These are phyloP conservation scores for Phytophthora pisi DNA, from an alignment of 352 stramenopile species.

Conservation along the genomic window DNA sequence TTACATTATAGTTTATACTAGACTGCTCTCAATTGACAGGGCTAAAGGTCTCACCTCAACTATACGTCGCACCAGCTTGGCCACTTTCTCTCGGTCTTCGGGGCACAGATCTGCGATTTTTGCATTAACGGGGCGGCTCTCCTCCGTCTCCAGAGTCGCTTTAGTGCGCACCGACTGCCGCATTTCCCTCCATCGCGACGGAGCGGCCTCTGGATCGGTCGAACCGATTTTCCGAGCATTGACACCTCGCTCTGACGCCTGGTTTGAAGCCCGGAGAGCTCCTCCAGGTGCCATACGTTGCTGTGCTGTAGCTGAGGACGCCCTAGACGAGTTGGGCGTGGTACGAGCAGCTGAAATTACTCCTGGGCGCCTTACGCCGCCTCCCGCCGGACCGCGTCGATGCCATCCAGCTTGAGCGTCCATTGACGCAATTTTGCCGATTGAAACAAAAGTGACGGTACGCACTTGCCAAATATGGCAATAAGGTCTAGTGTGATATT, in stretches of 20 bases:
- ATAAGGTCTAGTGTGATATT: slow-evolving; percentile 3
- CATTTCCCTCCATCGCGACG: slow-evolving; percentile 74
- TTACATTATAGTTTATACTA: too few relatives aligned
- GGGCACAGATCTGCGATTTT: slow-evolving; percentile 75
- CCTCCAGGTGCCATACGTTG: neutral
- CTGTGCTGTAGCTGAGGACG: slow-evolving; percentile 11
- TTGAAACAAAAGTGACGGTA: slow-evolving; percentile 23
- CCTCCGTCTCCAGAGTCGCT: slow-evolving; percentile 48
- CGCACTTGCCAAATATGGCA: neutral
- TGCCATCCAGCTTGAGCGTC: slow-evolving; percentile 22
- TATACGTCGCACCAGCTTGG: slow-evolving; percentile 75
- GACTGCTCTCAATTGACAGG: too few relatives aligned
- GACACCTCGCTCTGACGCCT: slow-evolving; percentile 13
- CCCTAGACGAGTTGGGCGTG: slow-evolving; percentile 7
- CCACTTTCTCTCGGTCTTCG: slow-evolving; percentile 81
- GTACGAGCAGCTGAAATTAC: slow-evolving; percentile 8
- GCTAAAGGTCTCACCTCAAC: slow-evolving; percentile 51
- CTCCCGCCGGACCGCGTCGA: slow-evolving; percentile 5
- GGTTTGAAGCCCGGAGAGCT: slow-evolving; percentile 18
- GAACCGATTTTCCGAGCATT: slow-evolving; percentile 10
- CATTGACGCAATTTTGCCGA: slow-evolving; percentile 14
- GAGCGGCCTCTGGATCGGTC: slow-evolving; percentile 1
- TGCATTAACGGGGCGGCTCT: slow-evolving; percentile 28
- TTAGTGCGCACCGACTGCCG: slow-evolving; percentile 66
- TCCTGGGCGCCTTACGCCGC: slow-evolving; percentile 12